Percentiles rank a stretch among this genome's conserved stretches.
These are phyloP conservation scores for Dothideomycetidae sp. DNA, from an alignment of 2,329 filamentous ascomycete genomes.

Conservation along the genomic window DNA sequence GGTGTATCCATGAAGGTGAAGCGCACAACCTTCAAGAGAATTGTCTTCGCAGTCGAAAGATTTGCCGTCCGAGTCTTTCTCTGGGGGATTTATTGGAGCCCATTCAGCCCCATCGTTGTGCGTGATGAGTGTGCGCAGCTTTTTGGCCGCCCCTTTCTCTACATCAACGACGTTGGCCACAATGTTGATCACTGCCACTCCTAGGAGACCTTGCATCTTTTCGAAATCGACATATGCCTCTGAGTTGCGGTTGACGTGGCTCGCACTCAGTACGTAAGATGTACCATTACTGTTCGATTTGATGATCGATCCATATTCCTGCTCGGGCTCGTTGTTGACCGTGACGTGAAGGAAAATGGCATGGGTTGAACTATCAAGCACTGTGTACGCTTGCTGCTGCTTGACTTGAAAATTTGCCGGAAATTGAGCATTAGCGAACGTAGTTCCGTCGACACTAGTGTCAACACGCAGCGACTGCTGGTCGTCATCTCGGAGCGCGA, in stretches of 20 bases:
- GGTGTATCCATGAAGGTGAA: constrained; percentile 93
- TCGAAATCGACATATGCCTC: constrained; percentile 84
- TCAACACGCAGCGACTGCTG: constrained; percentile 59
- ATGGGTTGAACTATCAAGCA: constrained; percentile 88
- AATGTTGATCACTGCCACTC: constrained; percentile 74
- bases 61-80: constrained; percentile 56
- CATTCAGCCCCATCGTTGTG: constrained; percentile 93
- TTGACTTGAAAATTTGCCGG: constrained; percentile 69
- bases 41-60: constrained; percentile 52
- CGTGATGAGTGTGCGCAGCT: constrained; percentile 78
- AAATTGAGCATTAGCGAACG: constrained; percentile 72
- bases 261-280: constrained; percentile 73
- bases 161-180: constrained; percentile 60
- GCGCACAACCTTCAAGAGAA: constrained; percentile 52
- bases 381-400: constrained; percentile 74
- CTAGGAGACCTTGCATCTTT: constrained; percentile 84
- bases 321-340: constrained; percentile 49
- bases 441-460: constrained; percentile 69
- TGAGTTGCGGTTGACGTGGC: constrained; percentile 66
- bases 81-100: constrained; percentile 60
- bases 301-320: constrained; percentile 71
- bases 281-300: constrained; percentile 99
- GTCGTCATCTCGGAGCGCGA: constrained; percentile 56
- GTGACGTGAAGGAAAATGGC: constrained; percentile 89
- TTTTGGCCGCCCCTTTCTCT: constrained; percentile 53